phyloP scores from a whole-genome alignment of 352 stramenopile species.

The Phytophthora idaei region DNA sequence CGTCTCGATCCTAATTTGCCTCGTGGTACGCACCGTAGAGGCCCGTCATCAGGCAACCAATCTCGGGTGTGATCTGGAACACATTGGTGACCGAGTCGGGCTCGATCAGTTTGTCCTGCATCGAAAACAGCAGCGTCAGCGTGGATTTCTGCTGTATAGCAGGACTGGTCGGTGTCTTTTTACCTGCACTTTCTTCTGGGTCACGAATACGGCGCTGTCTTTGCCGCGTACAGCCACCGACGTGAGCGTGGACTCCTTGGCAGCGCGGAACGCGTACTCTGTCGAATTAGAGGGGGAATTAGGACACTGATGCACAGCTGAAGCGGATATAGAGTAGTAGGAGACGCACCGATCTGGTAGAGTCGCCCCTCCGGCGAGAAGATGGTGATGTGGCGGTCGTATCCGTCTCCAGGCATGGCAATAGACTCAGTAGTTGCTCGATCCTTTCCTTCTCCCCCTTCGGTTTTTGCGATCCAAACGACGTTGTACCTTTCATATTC shows the following conservation, averaged over 20 bases:
- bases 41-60: constrained; percentile 96
- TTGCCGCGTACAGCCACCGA: constrained; percentile 95
- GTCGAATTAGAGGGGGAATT: constrained; percentile 78
- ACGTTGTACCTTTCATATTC: constrained; percentile 2
- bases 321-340: not conserved
- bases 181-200: constrained; percentile 98
- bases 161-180: not conserved
- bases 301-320: not conserved
- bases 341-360: constrained; percentile 95
- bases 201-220: constrained; percentile 95
- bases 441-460: constrained; percentile 20
- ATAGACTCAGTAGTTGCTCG: constrained; percentile 9
- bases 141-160: not conserved
- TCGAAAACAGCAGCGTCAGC: constrained; percentile 4
- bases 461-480: constrained; percentile 27
- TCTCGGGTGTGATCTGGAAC: constrained; percentile 95
- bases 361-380: constrained; percentile 98
- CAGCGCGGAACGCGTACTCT: constrained; percentile 99
- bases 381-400: constrained; percentile 97
- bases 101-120: constrained; percentile 94
- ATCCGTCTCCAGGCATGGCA: constrained; percentile 87
- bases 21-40: constrained; percentile 60
- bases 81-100: constrained; percentile 96
- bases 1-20: not conserved
- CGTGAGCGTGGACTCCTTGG: constrained; percentile 93